These are phyloP conservation scores for Curvularia sp. DNA, from an alignment of 2,329 filamentous ascomycete genomes.

Conservation along the genomic window DNA sequence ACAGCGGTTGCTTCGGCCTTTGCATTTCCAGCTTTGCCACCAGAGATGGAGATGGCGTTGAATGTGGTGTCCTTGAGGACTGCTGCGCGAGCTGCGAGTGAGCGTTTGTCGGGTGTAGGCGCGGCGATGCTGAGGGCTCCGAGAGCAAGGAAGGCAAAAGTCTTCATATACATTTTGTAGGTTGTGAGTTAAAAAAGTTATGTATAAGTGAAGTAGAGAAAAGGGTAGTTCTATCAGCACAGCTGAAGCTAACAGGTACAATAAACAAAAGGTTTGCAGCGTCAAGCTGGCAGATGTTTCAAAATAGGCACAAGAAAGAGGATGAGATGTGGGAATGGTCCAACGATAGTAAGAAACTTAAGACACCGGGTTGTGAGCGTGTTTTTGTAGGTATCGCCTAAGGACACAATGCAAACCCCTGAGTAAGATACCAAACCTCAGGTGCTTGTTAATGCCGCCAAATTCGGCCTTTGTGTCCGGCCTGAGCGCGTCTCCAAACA, in stretches of 20 bases:
- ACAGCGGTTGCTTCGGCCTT: slow-evolving; percentile 61
- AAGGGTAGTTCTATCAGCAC: slow-evolving; percentile 28
- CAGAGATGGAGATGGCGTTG: slow-evolving; percentile 58
- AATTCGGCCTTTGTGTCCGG: slow-evolving; percentile 1
- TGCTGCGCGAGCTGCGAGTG: slow-evolving; percentile 29
- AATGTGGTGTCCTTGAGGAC: slow-evolving; percentile 43
- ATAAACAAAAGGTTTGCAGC: slow-evolving; percentile 29
- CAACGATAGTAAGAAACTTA: slow-evolving; percentile 27
- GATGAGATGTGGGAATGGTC: background rate
- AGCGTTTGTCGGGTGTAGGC: slow-evolving; percentile 16
- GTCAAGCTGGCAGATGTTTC: slow-evolving; percentile 37
- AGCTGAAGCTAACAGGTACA: slow-evolving; percentile 29
- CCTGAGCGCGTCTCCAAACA: slow-evolving; percentile 12
- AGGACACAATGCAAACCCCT: background rate
- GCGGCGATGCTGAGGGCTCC: slow-evolving; percentile 36
- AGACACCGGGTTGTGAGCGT: background rate
- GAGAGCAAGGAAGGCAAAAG: slow-evolving; percentile 37
- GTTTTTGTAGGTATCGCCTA: background rate
- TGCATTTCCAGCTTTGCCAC: slow-evolving; percentile 61
- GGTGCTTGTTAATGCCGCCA: slow-evolving; percentile 19
- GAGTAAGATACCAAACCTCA: slow-evolving; percentile 4
- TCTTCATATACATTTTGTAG: slow-evolving; percentile 41
- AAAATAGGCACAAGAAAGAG: slow-evolving; percentile 18
- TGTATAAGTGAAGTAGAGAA: slow-evolving; percentile 8
- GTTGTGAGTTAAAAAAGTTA: slow-evolving; percentile 1